phyloP scores from a whole-genome alignment of 371 early-diverging fungal genomes.

The Nematocida homosporus region DNA sequence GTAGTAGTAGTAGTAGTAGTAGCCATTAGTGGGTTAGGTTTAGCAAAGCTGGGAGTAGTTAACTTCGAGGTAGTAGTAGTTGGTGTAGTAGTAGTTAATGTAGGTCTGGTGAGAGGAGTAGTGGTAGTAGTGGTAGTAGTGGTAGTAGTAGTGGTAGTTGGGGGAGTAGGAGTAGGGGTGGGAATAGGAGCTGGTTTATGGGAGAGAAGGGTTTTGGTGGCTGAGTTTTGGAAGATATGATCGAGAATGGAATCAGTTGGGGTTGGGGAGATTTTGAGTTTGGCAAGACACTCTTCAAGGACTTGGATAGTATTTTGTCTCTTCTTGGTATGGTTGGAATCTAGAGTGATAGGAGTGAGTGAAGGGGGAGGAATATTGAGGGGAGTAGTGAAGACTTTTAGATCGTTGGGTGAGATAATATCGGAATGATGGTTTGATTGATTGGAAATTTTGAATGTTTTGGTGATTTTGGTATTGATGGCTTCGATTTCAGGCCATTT shows the following conservation, averaged over 20 bases:
- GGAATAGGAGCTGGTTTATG: conserved; percentile 3
- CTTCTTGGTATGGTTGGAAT: neutral
- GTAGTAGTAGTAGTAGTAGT: too few relatives aligned
- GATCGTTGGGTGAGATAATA: neutral
- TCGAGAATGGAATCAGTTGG: too few relatives aligned
- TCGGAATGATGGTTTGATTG: neutral
- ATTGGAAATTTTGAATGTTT: neutral
- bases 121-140: neutral
- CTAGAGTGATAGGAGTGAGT: neutral
- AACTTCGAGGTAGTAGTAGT: neutral
- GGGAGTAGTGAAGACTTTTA: neutral
- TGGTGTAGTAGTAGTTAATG: neutral
- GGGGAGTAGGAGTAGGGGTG: neutral
- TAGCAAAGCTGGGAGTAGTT: neutral
- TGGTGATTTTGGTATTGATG: neutral
- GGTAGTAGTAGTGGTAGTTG: neutral
- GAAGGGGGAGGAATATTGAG: neutral
- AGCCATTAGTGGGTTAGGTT: neutral
- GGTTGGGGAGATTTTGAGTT: neutral
- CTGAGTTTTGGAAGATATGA: too few relatives aligned
- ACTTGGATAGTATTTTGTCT: neutral
- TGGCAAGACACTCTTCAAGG: neutral
- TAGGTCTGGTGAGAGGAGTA: neutral
- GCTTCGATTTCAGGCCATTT: neutral
- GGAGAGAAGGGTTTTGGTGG: too few relatives aligned